Evolutionary conservation across 108 stramenopile species (phyloP).

Genomic region (Skeletonema potamos): DNA sequence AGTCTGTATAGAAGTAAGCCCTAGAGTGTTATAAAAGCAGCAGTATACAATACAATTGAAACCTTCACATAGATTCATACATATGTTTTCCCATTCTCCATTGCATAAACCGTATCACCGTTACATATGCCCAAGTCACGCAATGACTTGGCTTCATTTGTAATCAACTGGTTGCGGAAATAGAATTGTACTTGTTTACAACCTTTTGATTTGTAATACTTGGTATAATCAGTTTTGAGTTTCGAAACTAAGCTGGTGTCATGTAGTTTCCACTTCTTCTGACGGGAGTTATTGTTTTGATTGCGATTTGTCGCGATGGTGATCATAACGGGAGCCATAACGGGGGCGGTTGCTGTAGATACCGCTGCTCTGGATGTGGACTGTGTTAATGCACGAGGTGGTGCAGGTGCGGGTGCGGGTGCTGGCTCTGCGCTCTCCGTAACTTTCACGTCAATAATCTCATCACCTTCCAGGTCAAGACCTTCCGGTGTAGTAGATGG

Average conservation of each 20-base stretch:
- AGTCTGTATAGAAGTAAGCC: neutral
- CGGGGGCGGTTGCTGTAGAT: neutral
- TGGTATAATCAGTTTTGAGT: conserved; percentile 17
- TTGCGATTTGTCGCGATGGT: conserved; percentile 27
- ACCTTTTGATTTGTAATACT: conserved; percentile 33
- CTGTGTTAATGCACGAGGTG: neutral
- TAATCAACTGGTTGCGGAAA: conserved; percentile 1
- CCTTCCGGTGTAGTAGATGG: conserved; percentile 25
- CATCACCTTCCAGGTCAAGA: conserved; percentile 56
- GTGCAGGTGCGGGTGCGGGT: neutral
- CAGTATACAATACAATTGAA: neutral
- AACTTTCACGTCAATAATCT: conserved; percentile 60
- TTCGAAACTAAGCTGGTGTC: conserved; percentile 8
- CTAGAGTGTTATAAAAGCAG: too few relatives aligned
- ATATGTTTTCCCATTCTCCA: conserved; percentile 33
- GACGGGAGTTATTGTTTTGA: conserved; percentile 12
- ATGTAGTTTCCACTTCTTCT: conserved; percentile 31
- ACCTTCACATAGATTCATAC: conserved; percentile 2
- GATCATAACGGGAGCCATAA: neutral
- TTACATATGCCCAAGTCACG: conserved; percentile 14
- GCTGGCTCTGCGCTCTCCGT: neutral
- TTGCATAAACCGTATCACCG: conserved; percentile 20
- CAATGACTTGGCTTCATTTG: conserved; percentile 6
- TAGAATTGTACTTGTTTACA: conserved; percentile 31
- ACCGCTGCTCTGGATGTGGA: neutral